phyloP scores from a whole-genome alignment of 441 rosid genomes.

The Francoa sonchifolia region DNA sequence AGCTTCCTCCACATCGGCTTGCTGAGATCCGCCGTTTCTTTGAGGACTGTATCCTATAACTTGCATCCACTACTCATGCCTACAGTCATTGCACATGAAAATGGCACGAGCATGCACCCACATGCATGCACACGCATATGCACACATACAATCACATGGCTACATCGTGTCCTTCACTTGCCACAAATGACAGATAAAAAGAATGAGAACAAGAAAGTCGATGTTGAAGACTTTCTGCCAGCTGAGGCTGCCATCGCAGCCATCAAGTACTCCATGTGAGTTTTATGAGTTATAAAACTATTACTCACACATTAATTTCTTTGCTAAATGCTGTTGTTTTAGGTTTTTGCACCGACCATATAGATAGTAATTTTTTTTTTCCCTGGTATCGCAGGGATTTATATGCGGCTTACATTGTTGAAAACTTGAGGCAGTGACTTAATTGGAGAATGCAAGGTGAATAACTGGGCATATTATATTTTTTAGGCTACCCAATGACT shows the following conservation, averaged over 20 bases:
- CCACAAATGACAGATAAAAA: conserved; percentile 95
- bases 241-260: conserved; percentile 62
- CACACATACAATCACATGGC: not conserved
- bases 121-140: not conserved
- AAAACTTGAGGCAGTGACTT: conserved; percentile 66
- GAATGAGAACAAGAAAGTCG: conserved; percentile 96
- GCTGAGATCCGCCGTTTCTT: conserved; percentile 97
- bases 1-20: conserved; percentile 94
- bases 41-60: conserved; percentile 79
- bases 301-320: no score
- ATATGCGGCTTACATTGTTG: conserved; percentile 80
- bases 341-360: not conserved
- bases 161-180: no score
- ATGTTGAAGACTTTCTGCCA: conserved; percentile 79
- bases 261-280: conserved; percentile 84
- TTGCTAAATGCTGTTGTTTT: not conserved
- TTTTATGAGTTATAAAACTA: conserved; percentile 2
- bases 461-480: no score
- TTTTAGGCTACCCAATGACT: no score
- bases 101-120: not conserved
- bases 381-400: conserved; percentile 61
- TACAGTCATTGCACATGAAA: not conserved
- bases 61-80: conserved; percentile 5
- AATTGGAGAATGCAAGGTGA: not conserved
- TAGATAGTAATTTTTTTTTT: not conserved